Evolutionary conservation across 371 early-diverging fungal species (phyloP).

Genomic region (Mucor irregularis): DNA sequence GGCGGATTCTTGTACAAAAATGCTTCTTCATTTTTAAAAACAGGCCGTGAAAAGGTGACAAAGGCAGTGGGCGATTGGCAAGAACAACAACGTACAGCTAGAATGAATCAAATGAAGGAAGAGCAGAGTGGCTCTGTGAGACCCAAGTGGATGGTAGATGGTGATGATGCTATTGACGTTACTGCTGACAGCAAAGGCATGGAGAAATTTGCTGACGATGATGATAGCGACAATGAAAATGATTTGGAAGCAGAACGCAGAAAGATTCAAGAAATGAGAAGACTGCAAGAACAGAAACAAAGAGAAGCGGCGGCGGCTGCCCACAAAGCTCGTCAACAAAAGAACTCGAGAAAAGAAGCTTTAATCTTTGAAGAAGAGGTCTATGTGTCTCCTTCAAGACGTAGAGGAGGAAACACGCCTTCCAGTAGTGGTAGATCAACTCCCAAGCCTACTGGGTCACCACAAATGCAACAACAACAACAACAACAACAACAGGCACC

Average conservation of each 20-base stretch:
- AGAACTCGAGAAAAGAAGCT: conserved; percentile 11
- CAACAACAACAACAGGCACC: background rate
- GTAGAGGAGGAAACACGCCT: conserved; percentile 26
- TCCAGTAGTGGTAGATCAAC: conserved; percentile 13
- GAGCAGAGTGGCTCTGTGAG: conserved; percentile 31
- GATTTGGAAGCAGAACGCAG: background rate
- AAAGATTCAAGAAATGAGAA: conserved; percentile 4
- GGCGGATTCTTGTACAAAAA: conserved; percentile 72
- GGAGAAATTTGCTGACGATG: conserved; percentile 38
- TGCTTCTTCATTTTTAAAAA: conserved; percentile 69
- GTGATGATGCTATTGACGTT: background rate
- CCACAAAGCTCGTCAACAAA: conserved; percentile 26
- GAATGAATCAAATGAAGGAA: conserved; percentile 41
- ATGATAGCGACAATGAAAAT: conserved; percentile 17
- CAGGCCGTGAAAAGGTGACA: conserved; percentile 67
- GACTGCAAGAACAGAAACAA: conserved; percentile 1
- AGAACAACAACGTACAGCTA: conserved; percentile 43
- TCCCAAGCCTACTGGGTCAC: background rate
- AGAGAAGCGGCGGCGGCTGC: conserved; percentile 12
- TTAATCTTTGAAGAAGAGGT: conserved; percentile 30
- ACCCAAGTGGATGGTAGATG: conserved; percentile 23
- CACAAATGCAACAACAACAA: background rate
- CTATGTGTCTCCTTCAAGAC: conserved; percentile 60
- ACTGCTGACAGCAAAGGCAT: background rate
- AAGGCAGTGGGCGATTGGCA: conserved; percentile 68